Conservation (phyloP, 1,284 basidiomycete species). For the Pyrrhoderma noxium region DNA sequence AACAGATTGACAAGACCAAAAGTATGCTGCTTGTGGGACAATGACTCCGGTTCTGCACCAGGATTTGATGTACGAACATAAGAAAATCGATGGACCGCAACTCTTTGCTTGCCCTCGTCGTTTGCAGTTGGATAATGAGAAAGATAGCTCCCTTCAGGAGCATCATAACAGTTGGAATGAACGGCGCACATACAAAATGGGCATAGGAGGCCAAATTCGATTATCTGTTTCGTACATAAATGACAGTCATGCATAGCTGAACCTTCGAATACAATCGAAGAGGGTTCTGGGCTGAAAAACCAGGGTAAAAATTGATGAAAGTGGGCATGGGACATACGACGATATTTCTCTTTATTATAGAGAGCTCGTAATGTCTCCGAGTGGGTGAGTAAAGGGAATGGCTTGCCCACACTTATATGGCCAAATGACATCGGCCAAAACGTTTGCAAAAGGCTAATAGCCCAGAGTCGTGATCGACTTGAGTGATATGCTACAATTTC, state of each 20-base stretch:
- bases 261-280: slow-evolving; percentile 29
- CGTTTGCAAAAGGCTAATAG: slow-evolving; percentile 47
- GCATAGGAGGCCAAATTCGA: slow-evolving; percentile 58
- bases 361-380: slow-evolving; percentile 19
- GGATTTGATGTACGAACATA: slow-evolving; percentile 32
- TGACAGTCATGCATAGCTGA: slow-evolving; percentile 42
- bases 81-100: slow-evolving; percentile 58
- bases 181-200: slow-evolving; percentile 56
- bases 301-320: slow-evolving; percentile 63
- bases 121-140: slow-evolving; percentile 42
- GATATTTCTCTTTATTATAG: not conserved
- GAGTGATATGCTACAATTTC: slow-evolving; percentile 64
- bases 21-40: slow-evolving; percentile 35
- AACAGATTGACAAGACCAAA: slow-evolving; percentile 62
- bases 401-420: slow-evolving; percentile 50
- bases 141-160: slow-evolving; percentile 52
- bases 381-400: slow-evolving; percentile 37
- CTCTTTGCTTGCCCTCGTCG: slow-evolving; percentile 41
- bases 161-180: slow-evolving; percentile 69
- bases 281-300: slow-evolving; percentile 38
- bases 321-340: slow-evolving; percentile 30
- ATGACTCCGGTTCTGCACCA: slow-evolving; percentile 23
- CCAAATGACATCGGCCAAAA: slow-evolving; percentile 65
- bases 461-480: slow-evolving; percentile 43
- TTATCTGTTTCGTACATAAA: slow-evolving; percentile 42